Evolutionary conservation across 495 filamentous ascomycete species (phyloP), one percentile per base, ranked within the genome.

Genomic region (Neurospora terricola): DNA sequence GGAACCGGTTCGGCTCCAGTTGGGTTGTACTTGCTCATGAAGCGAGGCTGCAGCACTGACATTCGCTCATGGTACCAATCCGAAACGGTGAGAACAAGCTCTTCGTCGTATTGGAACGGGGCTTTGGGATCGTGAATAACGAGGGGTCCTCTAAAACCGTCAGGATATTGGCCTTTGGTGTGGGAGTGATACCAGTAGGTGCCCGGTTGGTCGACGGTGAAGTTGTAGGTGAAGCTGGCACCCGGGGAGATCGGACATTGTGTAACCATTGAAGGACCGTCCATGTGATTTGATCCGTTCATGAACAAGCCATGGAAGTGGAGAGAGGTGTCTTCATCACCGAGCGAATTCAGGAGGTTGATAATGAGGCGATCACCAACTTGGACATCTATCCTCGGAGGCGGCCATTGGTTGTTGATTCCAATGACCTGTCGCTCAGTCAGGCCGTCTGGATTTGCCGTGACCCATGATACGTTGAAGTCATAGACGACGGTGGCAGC

Each of bases 131-230:
- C 92, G 69, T 93, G 87, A 43, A 96, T 83, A 59, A 94, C 88
- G 45, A 96, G 79, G 0, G 92, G 87, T 2, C 90, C 91, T 66
- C 91, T 86, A 39, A 92, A 85, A 38, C 93, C 93, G 78, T 96
- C 93, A 2, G 92, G 90, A 70, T 93, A 94, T 78, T 92, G 91
- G 7, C 84, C 86, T 59, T 83, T 82, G 21, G 85, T 84, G 76
- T 94, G 92, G 14, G 90, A 92, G 78, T 94, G 92, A 76, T 94
- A 94, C 93, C 93, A 94, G 80, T 93, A 94, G 0, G 91, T 92
- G 38, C 92, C 92, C 12, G 88, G 88, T 78, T 94, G 90, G 72
- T 91, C 83, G 23, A 88, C 90, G 8, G 90, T 92, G 78, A 95
- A 95, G 77, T 94, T 90, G 77, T 94, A 94, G 7, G 86, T 91